Conservation (phyloP, 345 rosid genomes). For the Hevea brasiliensis region DNA sequence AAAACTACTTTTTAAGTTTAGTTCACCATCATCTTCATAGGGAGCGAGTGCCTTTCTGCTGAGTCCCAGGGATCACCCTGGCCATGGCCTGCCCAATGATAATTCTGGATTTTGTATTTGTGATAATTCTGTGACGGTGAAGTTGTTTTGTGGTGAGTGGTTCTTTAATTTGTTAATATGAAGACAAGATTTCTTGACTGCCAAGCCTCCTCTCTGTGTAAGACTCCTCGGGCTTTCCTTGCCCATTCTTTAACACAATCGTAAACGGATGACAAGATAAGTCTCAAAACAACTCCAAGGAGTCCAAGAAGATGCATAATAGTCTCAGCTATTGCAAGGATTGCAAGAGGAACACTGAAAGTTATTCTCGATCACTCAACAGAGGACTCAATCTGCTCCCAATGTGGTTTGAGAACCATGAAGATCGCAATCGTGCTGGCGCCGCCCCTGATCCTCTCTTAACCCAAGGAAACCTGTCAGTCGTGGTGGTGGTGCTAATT, state of each 20-base stretch:
- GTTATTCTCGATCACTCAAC: slow-evolving; percentile 7
- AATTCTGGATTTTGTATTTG: neutral
- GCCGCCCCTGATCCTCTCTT: neutral
- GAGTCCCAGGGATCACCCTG: slow-evolving; percentile 26
- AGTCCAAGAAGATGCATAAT: neutral
- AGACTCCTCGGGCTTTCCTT: too few relatives aligned
- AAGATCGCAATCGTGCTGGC: slow-evolving; percentile 21
- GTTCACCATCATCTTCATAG: slow-evolving; percentile 19
- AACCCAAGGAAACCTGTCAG: slow-evolving; percentile 1
- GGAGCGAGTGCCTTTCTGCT: slow-evolving; percentile 7
- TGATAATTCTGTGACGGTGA: too few relatives aligned
- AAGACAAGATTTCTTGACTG: neutral
- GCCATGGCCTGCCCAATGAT: neutral
- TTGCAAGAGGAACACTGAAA: slow-evolving; percentile 10
- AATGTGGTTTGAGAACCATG: slow-evolving; percentile 21
- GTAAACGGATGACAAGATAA: neutral
- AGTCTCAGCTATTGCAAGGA: slow-evolving; percentile 3
- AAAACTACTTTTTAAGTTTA: too few relatives aligned
- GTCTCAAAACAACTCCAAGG: neutral
- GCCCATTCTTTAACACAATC: too few relatives aligned
- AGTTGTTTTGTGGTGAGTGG: too few relatives aligned
- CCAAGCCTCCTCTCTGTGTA: neutral
- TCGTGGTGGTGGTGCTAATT: neutral
- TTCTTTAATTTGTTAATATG: neutral
- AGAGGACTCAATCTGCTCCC: slow-evolving; percentile 11